Base-by-base conservation (phyloP, 2,329 filamentous ascomycete species). In the Thermothelomyces thermophilus region DNA sequence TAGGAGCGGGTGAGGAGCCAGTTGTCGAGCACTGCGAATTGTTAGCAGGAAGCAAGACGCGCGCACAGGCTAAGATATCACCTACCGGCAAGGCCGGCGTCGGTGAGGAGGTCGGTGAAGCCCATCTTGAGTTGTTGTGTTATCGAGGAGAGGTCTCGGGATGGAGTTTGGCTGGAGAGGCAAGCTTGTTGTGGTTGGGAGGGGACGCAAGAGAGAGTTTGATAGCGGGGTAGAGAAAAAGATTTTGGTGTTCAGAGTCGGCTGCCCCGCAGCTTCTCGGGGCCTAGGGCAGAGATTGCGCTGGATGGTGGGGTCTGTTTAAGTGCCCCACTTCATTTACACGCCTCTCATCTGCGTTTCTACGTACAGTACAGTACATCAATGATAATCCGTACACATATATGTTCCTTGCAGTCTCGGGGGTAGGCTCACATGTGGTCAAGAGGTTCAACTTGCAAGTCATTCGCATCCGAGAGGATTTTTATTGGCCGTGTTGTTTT, bases 1-100 rank as follows among this genome's bases (percentile, higher is more conserved):
- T 62, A 62, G 41, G 58, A 61, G 51, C 60, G 60, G 54, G 60
- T 62, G n/a, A 54, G 58, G 46, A 62, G 55, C 54, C 56, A 61
- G 60, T 58, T 62, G 57, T 61, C 56, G 51, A 62, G 60, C 54
- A 61, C 60, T 57, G 44, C 28, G 35, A 19, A 11, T n/a, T 41
- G 47, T 49, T 48, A 48, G 51, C 40, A 24, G 22, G 6, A 31
- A 5, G 34, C 14, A 10, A 20, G 16, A n/a, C n/a, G 13, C 20
- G 37, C 30, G 20, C 26, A 24, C n/a, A 36, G 24, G 14, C n/a
- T 28, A 20, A 7, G 16, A 35, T 20, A 20, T 3, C 39, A 43
- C 55, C 31, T 54, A 61, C 59, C 56, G 57, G 60, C 43, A 46
- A 61, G 55, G 41, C 60, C 60, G 56, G 58, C 58, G 35, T 62